phyloP scores from a whole-genome alignment of 1,284 basidiomycete species.

The Melampsora americana region DNA sequence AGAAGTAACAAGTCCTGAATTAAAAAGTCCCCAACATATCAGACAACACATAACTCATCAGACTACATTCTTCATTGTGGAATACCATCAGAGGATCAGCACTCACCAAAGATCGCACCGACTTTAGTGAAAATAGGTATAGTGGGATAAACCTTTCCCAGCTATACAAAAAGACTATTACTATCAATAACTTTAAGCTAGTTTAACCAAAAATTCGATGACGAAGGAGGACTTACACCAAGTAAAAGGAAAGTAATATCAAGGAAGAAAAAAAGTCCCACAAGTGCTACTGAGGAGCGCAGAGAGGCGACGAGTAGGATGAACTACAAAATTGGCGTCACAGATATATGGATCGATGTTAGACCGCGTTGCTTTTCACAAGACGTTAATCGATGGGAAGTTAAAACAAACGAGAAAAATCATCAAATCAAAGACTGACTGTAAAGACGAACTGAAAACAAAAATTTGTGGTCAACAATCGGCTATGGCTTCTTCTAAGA shows the following conservation, averaged over 20 bases:
- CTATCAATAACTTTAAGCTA: background rate
- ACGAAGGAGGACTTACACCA: constrained; percentile 32
- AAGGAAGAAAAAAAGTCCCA: constrained; percentile 70
- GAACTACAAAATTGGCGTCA: constrained; percentile 47
- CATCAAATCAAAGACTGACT: constrained; percentile 52
- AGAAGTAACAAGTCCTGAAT: background rate
- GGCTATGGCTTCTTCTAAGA: background rate
- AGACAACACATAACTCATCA: background rate
- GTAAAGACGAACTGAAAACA: constrained; percentile 67
- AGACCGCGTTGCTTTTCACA: background rate
- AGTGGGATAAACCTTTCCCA: constrained; percentile 52
- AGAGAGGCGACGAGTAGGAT: constrained; percentile 61
- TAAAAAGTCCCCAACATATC: background rate
- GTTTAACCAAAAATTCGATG: too few relatives aligned
- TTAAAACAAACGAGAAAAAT: background rate
- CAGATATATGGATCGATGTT: background rate
- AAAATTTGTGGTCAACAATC: background rate
- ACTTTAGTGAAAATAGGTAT: constrained; percentile 58
- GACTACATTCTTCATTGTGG: too few relatives aligned
- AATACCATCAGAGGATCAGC: background rate
- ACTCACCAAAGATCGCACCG: constrained; percentile 67
- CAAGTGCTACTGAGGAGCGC: constrained; percentile 66
- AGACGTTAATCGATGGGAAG: constrained; percentile 7
- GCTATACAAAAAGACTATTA: constrained; percentile 27
- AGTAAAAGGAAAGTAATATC: constrained; percentile 60